Conservation (phyloP, 345 rosid genomes). For the Theobroma cacao region DNA sequence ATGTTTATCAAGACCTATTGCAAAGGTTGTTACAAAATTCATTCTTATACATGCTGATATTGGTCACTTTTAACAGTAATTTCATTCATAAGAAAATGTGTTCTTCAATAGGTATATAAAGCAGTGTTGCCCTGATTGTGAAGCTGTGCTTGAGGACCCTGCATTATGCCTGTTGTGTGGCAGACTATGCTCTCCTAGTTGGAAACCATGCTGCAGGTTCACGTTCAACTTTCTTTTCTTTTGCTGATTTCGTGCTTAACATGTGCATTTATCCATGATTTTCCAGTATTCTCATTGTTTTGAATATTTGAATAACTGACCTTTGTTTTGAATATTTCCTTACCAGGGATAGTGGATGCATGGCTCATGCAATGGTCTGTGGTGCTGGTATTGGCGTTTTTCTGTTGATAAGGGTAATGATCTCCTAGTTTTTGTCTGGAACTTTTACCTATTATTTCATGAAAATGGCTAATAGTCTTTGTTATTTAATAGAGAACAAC, state of each 20-base stretch:
- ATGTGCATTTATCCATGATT: neutral
- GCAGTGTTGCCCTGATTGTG: conserved; percentile 64
- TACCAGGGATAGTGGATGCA: conserved; percentile 63
- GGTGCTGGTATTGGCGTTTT: conserved; percentile 90
- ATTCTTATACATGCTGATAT: conserved; percentile 15
- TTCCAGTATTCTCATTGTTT: neutral
- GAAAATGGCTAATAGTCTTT: conserved; percentile 16
- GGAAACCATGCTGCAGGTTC: conserved; percentile 91
- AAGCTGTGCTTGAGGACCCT: conserved; percentile 52
- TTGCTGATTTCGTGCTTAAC: conserved; percentile 8
- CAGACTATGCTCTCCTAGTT: conserved; percentile 69
- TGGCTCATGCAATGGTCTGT: conserved; percentile 66
- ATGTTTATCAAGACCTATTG: conserved; percentile 74
- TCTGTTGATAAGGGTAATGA: conserved; percentile 68
- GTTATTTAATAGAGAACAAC: conserved; percentile 59
- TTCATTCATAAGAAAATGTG: conserved; percentile 11
- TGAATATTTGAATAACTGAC: neutral
- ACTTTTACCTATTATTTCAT: neutral
- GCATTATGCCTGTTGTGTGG: conserved; percentile 90
- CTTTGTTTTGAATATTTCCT: conserved; percentile 1
- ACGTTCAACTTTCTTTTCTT: conserved; percentile 13
- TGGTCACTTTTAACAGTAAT: neutral
- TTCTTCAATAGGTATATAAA: conserved; percentile 64
- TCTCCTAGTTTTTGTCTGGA: neutral
- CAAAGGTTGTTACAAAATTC: conserved; percentile 54